Base-by-base conservation (phyloP, 2,329 filamentous ascomycete species). In the Phoma sp. region DNA sequence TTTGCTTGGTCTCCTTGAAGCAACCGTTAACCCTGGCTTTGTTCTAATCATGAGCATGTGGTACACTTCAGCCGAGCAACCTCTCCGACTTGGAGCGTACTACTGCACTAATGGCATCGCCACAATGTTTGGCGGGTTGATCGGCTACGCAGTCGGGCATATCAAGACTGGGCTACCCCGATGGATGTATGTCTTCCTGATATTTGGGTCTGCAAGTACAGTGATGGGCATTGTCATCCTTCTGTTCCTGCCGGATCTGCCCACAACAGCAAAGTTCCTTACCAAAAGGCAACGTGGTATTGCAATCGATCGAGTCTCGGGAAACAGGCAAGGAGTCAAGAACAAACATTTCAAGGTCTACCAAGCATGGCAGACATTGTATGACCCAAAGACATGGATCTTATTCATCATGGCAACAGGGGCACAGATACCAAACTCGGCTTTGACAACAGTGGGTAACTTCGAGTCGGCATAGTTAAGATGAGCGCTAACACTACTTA, bases 41-140 rank as follows among this genome's bases (percentile, higher is more conserved):
- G 85, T 88, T 78, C 71, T 88, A 2, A 84, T 88, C 23, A 88
- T 85, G 0, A 80, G 80, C 15, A 88, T 87, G 84, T 89, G 84
- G 81, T 85, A 87, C 60, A 87, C 84, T 0, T 78, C 85, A 7
- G 76, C 78, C 7, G 83, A 89, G 60, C 86, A 89, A 61, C 85
- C 86, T 0, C 77, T 84, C 3, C 77, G 85, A 0, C 84, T 65
- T 0, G 64, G 60, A 34, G 53, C 61, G 6, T 68, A 64, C 55
- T 69, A 69, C 42, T 81, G 81, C 0, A 84, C 82, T 25, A 86
- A 86, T 40, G 85, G 66, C 7, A 60, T 60, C 3, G 63, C 85
- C 0, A 84, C 86, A 30, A 83, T 84, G 1, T 78, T 85, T 0
- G 84, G 84, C 33, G 84, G 84, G 0, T 64, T 85, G 0, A 69